Evolutionary conservation across 164 flowering plant species (phyloP).

Genomic region (Taxillus chinensis): DNA sequence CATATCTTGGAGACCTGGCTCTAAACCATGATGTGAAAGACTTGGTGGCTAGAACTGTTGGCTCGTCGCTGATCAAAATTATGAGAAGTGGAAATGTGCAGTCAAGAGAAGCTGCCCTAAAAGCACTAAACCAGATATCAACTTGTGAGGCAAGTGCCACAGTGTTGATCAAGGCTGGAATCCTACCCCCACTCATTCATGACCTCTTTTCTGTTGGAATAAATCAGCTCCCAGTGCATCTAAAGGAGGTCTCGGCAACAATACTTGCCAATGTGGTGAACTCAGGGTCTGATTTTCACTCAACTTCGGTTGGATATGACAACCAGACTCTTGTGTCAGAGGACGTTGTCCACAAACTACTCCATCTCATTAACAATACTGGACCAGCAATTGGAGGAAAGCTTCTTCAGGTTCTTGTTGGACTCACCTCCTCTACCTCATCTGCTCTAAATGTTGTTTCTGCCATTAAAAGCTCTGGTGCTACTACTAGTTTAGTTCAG

Average conservation of each 20-base stretch:
- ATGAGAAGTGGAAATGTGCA: conserved; percentile 57
- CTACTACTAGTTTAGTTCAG: conserved; percentile 82
- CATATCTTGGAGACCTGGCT: conserved; percentile 70
- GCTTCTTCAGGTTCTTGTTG: conserved; percentile 94
- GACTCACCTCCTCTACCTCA: conserved; percentile 58
- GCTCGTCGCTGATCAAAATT: conserved; percentile 58
- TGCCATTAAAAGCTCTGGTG: conserved; percentile 90
- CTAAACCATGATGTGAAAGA: conserved; percentile 76
- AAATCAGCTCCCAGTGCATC: conserved; percentile 74
- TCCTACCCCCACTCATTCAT: conserved; percentile 80
- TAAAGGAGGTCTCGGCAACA: conserved; percentile 92
- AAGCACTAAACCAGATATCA: conserved; percentile 83
- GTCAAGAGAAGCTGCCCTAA: conserved; percentile 79
- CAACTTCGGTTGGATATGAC: conserved; percentile 58
- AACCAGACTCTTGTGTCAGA: conserved; percentile 84
- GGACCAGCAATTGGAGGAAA: conserved; percentile 93
- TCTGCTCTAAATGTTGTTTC: conserved; percentile 58
- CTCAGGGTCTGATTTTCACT: conserved; percentile 56
- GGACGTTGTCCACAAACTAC: conserved; percentile 66
- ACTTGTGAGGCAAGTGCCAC: conserved; percentile 69
- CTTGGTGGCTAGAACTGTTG: conserved; percentile 63
- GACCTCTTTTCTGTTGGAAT: conserved; percentile 73
- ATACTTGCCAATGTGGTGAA: conserved; percentile 80
- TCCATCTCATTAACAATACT: conserved; percentile 91
- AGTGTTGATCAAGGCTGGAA: conserved; percentile 68